Conservation (phyloP, 306 rosid genomes). For the Heteromeles arbutifolia region DNA sequence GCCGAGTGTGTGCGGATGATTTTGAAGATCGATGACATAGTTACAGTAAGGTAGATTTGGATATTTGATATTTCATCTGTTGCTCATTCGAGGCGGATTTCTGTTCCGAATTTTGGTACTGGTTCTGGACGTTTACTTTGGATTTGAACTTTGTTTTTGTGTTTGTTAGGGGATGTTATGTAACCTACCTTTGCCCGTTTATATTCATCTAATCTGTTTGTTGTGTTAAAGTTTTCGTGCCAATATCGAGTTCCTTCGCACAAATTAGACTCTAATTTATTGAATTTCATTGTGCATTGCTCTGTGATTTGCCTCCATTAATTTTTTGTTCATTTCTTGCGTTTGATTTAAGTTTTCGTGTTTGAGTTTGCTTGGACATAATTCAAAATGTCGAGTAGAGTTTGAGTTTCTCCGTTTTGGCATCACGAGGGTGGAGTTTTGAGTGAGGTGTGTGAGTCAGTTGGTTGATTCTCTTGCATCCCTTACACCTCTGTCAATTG, state of each 20-base stretch:
- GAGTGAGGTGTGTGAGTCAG: neutral
- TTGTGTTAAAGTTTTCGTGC: neutral
- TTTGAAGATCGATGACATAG: slow-evolving; percentile 97
- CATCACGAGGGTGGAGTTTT: neutral
- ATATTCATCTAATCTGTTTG: neutral
- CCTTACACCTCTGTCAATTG: neutral
- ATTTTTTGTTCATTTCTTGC: neutral
- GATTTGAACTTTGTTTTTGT: neutral
- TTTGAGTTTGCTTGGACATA: neutral
- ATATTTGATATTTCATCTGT: neutral
- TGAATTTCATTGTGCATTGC: neutral
- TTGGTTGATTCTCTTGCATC: neutral
- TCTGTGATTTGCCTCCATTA: neutral
- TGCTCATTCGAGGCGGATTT: slow-evolving; percentile 2
- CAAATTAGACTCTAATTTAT: neutral
- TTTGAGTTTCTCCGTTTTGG: neutral
- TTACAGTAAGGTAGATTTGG: slow-evolving; percentile 66
- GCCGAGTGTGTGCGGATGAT: slow-evolving; percentile 99
- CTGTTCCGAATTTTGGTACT: slow-evolving; percentile 23
- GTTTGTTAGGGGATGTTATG: slow-evolving; percentile 13
- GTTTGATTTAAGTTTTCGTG: neutral
- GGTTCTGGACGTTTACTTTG: neutral
- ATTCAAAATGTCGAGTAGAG: neutral
- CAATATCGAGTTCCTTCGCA: neutral
- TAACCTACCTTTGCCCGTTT: slow-evolving; percentile 8